A percentile compares a stretch with the other conserved stretches of the same genome.
Evolutionary conservation across 805 yeast genomes (phyloP).

Genomic region (Suhomyces sp.): DNA sequence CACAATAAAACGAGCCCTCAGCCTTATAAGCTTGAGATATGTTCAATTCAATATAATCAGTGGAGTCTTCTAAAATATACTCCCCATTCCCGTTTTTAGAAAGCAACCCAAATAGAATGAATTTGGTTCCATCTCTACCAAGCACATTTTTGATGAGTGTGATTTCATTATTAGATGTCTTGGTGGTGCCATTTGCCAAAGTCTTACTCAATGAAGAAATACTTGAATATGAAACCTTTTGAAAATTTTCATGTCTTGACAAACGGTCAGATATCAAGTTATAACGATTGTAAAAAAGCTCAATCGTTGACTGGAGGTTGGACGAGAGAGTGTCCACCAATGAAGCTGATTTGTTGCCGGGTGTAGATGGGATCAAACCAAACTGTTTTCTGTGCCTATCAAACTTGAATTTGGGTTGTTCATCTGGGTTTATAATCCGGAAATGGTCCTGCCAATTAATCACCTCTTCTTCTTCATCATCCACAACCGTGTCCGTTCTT

Average conservation of each 20-base stretch:
- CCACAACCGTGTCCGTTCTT: slow-evolving; percentile 21
- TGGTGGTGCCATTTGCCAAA: slow-evolving; percentile 14
- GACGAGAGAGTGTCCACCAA: slow-evolving; percentile 13
- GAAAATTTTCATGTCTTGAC: slow-evolving; percentile 73
- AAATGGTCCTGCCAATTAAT: slow-evolving; percentile 75
- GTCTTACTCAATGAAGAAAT: slow-evolving; percentile 39
- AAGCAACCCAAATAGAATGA: slow-evolving; percentile 76
- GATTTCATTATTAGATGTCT: slow-evolving; percentile 30
- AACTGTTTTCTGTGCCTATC: slow-evolving; percentile 64
- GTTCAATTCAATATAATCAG: slow-evolving; percentile 71
- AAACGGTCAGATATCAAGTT: slow-evolving; percentile 67
- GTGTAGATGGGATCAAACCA: slow-evolving; percentile 27
- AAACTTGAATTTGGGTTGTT: slow-evolving; percentile 65
- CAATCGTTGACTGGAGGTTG: slow-evolving; percentile 26
- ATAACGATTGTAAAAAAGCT: slow-evolving; percentile 55
- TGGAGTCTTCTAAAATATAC: slow-evolving; percentile 78
- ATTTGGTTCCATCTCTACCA: slow-evolving; percentile 78
- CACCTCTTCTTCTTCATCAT: slow-evolving; percentile 18
- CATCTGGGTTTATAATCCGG: slow-evolving; percentile 59
- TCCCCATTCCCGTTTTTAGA: slow-evolving; percentile 61
- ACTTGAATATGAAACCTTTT: slow-evolving; percentile 45
- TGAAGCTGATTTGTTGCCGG: slow-evolving; percentile 3
- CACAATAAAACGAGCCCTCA: slow-evolving; percentile 61
- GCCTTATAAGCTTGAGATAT: slow-evolving; percentile 61
- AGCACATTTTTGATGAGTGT: slow-evolving; percentile 79